These are phyloP conservation scores for Wickerhamiella infanticola DNA, from an alignment of 1,139 yeast genomes.

Conservation along the genomic window DNA sequence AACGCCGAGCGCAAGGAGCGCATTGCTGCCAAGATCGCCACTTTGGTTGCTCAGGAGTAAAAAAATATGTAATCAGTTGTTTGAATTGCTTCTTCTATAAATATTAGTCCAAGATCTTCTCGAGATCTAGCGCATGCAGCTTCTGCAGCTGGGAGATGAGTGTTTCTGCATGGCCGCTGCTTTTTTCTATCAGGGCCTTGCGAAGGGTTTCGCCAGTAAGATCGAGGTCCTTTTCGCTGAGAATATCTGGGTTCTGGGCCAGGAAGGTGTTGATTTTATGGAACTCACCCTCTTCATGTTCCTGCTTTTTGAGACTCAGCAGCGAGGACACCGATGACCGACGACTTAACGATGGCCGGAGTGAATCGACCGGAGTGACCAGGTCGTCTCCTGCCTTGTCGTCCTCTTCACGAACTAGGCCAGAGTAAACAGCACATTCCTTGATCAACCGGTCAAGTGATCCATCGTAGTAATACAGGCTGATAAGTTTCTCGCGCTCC, in stretches of 20 bases:
- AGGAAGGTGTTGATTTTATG: conserved; percentile 53
- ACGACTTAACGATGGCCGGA: conserved; percentile 11
- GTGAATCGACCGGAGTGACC: conserved; percentile 11
- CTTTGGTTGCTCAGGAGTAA: conserved; percentile 3
- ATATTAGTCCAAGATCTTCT: conserved; percentile 11
- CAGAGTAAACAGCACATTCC: conserved; percentile 11
- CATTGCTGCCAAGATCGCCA: conserved; percentile 81
- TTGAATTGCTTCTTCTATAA: background rate
- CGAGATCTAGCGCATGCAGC: conserved; percentile 24
- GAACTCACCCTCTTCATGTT: conserved; percentile 82
- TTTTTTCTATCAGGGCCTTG: background rate
- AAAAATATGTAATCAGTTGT: background rate
- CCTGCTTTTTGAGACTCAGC: conserved; percentile 22
- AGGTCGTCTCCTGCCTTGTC: conserved; percentile 9
- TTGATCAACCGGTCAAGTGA: conserved; percentile 20
- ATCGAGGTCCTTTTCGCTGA: conserved; percentile 31
- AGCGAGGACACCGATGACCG: conserved; percentile 10
- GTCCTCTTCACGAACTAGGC: background rate
- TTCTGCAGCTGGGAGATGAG: conserved; percentile 55
- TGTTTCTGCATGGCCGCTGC: conserved; percentile 44
- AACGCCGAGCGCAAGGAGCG: conserved; percentile 81
- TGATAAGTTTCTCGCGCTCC: conserved; percentile 17
- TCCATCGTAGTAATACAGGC: conserved; percentile 23
- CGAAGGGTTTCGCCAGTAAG: background rate
- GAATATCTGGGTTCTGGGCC: background rate